phyloP scores from a whole-genome alignment of 352 stramenopile genomes.

The Elongisporangium prolatum region DNA sequence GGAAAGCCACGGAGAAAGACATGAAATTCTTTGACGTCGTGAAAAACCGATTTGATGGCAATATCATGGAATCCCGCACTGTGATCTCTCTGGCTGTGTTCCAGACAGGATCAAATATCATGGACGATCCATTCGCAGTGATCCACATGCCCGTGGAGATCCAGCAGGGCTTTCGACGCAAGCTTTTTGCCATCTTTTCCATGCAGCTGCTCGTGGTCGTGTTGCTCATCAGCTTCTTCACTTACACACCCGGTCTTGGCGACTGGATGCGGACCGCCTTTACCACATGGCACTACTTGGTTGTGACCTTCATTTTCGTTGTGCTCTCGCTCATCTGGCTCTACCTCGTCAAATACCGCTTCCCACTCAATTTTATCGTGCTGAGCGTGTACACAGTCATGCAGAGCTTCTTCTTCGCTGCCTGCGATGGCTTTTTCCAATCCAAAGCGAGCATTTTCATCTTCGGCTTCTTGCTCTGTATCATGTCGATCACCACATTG shows the following conservation, averaged over 20 bases:
- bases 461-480: slow-evolving; percentile 51
- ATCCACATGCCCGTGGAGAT: slow-evolving; percentile 68
- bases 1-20: slow-evolving; percentile 58
- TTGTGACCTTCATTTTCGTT: slow-evolving; percentile 44
- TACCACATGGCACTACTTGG: slow-evolving; percentile 43
- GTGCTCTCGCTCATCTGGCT: slow-evolving; percentile 53
- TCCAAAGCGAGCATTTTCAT: slow-evolving; percentile 65
- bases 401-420: slow-evolving; percentile 57
- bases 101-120: slow-evolving; percentile 60
- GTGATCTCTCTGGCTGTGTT: slow-evolving; percentile 79
- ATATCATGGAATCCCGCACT: slow-evolving; percentile 66
- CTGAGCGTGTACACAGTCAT: slow-evolving; percentile 50
- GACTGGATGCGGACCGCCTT: slow-evolving; percentile 29
- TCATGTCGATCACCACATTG: slow-evolving; percentile 55
- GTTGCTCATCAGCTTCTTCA: slow-evolving; percentile 34
- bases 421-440: slow-evolving; percentile 49
- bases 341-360: slow-evolving; percentile 74
- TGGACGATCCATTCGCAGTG: slow-evolving; percentile 68
- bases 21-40: slow-evolving; percentile 82
- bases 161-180: slow-evolving; percentile 64
- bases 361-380: slow-evolving; percentile 67
- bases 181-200: slow-evolving; percentile 71
- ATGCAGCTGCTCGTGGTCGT: slow-evolving; percentile 56
- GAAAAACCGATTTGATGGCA: slow-evolving; percentile 63
- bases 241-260: slow-evolving; percentile 21